phyloP scores from a whole-genome alignment of 257 asterid species.

The Solanum commersonii region DNA sequence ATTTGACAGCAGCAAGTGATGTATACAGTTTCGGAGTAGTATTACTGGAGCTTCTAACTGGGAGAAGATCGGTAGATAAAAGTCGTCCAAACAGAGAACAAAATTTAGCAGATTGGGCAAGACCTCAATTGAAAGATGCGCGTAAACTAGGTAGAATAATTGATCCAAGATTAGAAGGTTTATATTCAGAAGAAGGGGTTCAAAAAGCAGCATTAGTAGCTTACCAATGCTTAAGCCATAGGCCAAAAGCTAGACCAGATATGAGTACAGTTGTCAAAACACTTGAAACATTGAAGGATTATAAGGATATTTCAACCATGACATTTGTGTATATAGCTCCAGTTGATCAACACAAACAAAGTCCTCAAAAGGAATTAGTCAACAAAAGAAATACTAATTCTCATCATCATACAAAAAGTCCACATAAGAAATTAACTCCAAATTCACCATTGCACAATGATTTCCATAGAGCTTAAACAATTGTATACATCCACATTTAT shows the following conservation, averaged over 20 bases:
- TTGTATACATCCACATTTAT: not conserved
- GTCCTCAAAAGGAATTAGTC: not conserved
- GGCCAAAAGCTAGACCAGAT: conserved; percentile 19
- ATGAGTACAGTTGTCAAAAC: conserved; percentile 18
- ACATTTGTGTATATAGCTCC: conserved; percentile 16
- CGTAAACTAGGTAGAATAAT: conserved; percentile 5
- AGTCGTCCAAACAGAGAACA: conserved; percentile 9
- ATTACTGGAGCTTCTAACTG: conserved; percentile 11
- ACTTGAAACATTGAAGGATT: conserved; percentile 18
- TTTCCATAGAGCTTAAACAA: not conserved
- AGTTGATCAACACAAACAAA: conserved; percentile 7
- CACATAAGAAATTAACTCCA: not conserved
- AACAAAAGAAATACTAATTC: not conserved
- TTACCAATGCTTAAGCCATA: conserved; percentile 22
- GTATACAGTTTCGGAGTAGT: conserved; percentile 20
- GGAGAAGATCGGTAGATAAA: conserved; percentile 9
- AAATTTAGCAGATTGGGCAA: conserved; percentile 16
- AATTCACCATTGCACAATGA: not conserved
- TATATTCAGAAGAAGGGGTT: conserved; percentile 20
- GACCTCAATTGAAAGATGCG: conserved; percentile 3
- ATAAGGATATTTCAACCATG: conserved; percentile 4
- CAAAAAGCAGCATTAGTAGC: conserved; percentile 24
- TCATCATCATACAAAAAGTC: not conserved
- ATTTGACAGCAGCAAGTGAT: conserved; percentile 13
- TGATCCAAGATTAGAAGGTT: conserved; percentile 16